These are phyloP conservation scores for Colletotrichum sp. DNA, from an alignment of 2,329 filamentous ascomycete genomes.

Conservation along the genomic window DNA sequence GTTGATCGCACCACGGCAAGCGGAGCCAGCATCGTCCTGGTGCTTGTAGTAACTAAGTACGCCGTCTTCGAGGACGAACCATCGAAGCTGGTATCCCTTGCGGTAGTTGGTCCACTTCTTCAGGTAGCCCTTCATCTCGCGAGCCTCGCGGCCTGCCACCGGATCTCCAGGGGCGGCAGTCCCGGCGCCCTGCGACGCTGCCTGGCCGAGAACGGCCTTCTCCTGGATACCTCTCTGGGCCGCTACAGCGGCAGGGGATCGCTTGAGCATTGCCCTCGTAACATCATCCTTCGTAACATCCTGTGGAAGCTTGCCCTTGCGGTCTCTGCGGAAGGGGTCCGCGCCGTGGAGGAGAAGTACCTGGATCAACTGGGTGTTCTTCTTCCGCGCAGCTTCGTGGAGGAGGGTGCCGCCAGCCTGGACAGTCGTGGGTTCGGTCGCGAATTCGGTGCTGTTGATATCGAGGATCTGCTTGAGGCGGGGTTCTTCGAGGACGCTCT, in stretches of 20 bases:
- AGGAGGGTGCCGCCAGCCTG: slow-evolving; percentile 89
- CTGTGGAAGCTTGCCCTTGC: slow-evolving; percentile 93
- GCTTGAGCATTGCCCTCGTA: slow-evolving; percentile 87
- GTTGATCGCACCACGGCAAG: slow-evolving; percentile 96
- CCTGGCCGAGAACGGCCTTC: slow-evolving; percentile 88
- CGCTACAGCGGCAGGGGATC: slow-evolving; percentile 90
- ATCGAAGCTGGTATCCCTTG: slow-evolving; percentile 92
- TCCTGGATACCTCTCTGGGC: slow-evolving; percentile 96
- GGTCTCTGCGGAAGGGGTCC: slow-evolving; percentile 93
- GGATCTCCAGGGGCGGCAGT: slow-evolving; percentile 62
- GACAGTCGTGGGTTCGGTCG: slow-evolving; percentile 77
- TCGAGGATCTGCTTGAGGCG: slow-evolving; percentile 87
- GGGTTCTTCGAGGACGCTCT: slow-evolving; percentile 82
- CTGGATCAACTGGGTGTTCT: slow-evolving; percentile 86
- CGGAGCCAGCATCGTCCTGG: slow-evolving; percentile 94
- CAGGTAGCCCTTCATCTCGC: slow-evolving; percentile 97
- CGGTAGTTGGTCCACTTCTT: slow-evolving; percentile 99
- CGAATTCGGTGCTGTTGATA: slow-evolving; percentile 89
- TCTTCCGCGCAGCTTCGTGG: slow-evolving; percentile 90
- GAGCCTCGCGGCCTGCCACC: slow-evolving; percentile 80
- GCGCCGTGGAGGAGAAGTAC: slow-evolving; percentile 91
- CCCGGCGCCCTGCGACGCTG: slow-evolving; percentile 59
- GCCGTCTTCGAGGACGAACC: slow-evolving; percentile 97
- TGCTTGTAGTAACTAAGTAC: slow-evolving; percentile 99
- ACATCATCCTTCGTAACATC: slow-evolving; percentile 95